Percentiles rank a stretch among this genome's conserved stretches.
phyloP scores from a whole-genome alignment of 163 green algal species.

The Volvox carteri region DNA sequence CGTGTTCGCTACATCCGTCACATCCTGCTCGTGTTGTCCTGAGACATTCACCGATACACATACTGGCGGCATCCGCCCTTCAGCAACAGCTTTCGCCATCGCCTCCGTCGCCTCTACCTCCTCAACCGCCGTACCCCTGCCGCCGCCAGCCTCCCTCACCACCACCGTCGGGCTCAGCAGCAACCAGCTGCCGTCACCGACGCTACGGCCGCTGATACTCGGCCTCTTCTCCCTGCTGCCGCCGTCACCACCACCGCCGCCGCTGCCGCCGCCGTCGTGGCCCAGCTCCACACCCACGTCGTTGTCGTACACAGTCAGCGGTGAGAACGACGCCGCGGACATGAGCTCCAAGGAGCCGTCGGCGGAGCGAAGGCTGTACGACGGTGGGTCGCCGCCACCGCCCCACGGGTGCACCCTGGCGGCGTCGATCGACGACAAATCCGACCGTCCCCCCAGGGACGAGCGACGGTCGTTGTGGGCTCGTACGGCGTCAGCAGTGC shows the following conservation, averaged over 20 bases:
- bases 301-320: background rate
- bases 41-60: too few species aligned
- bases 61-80: background rate
- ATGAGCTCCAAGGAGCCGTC: constrained; percentile 38
- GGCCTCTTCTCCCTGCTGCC: background rate
- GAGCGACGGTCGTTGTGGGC: background rate
- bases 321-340: background rate
- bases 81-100: background rate
- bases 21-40: too few species aligned
- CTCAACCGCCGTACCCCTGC: background rate
- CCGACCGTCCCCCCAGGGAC: background rate
- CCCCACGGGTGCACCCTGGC: background rate
- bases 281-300: background rate
- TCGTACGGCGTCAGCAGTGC: background rate
- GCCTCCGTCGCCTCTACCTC: background rate
- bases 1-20: background rate
- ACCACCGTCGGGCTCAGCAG: constrained; percentile 13
- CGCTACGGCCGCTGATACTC: background rate
- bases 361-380: background rate
- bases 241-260: too few species aligned
- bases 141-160: background rate
- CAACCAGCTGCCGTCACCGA: constrained; percentile 28
- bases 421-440: constrained; percentile 14
- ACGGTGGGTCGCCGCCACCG: background rate
- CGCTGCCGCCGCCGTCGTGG: too few species aligned